Conservation (phyloP, 768 basidiomycete species). For the Strobilomyces dryophilus region DNA sequence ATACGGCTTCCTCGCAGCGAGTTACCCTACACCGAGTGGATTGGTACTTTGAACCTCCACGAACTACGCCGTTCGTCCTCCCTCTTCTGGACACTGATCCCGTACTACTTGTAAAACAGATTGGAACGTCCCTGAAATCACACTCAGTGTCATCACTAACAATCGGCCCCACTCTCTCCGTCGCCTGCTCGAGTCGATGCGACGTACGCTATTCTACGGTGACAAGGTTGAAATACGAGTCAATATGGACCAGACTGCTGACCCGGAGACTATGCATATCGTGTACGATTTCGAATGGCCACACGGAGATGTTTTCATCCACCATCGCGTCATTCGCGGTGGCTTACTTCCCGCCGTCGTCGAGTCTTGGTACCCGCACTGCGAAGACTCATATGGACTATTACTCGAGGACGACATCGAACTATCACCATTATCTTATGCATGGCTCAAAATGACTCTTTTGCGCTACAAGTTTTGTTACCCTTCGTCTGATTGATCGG, state of each 20-base stretch:
- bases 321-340: slow-evolving; percentile 73
- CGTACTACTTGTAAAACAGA: slow-evolving; percentile 38
- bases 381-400: slow-evolving; percentile 71
- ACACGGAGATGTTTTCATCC: slow-evolving; percentile 54
- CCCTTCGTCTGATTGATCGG: not conserved
- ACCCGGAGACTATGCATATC: slow-evolving; percentile 52
- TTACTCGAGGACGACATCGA: slow-evolving; percentile 87
- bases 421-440: slow-evolving; percentile 78
- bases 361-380: slow-evolving; percentile 83
- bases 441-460: slow-evolving; percentile 79
- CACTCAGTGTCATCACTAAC: slow-evolving; percentile 74
- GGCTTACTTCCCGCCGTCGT: slow-evolving; percentile 81
- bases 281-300: slow-evolving; percentile 54
- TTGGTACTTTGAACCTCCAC: slow-evolving; percentile 48
- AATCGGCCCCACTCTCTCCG: slow-evolving; percentile 66
- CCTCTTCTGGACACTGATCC: slow-evolving; percentile 8
- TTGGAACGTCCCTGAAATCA: slow-evolving; percentile 69
- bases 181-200: slow-evolving; percentile 63
- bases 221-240: slow-evolving; percentile 62
- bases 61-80: slow-evolving; percentile 37
- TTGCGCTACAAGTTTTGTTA: slow-evolving; percentile 65
- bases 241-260: slow-evolving; percentile 74
- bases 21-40: slow-evolving; percentile 55
- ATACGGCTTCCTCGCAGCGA: slow-evolving; percentile 48
- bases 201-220: slow-evolving; percentile 58